Evolutionary conservation across 495 filamentous ascomycete species (phyloP), one percentile per base, ranked within the genome.

Genomic region (Parachaetomium inaequale): DNA sequence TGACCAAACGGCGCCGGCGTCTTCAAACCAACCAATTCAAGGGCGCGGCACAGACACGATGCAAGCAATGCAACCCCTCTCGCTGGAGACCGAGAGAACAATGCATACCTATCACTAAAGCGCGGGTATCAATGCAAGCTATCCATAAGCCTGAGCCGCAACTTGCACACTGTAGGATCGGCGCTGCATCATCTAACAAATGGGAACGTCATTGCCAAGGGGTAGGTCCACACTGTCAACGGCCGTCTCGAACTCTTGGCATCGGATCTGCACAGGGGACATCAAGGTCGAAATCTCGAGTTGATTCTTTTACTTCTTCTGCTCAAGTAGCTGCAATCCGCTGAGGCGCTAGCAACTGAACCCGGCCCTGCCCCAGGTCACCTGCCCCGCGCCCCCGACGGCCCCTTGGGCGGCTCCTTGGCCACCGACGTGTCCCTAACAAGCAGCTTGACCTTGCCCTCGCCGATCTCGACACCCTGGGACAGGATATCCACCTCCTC

Each of bases 361-460:
- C 36, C 26, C 25, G 6, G 15, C 15, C 38, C 31, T 47, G 29
- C 36, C 42, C 42, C 3, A 1, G 7, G 36, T 61, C 58, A 79
- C 64, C 76, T 72, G 40, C 64, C 63, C 59, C 74, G 66, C 49
- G 59, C 71, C 26, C 74, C 76, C 61, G 73, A 74, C 1, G 79
- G 78, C 7, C 80, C 80, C 71, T 82, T 83, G 36, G 81, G 76
- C 40, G 58, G 58, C 50, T 61, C 58, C 58, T 61, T 61, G 38
- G 40, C 23, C 31, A 42, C 52, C 60, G 53, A 62, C 60, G 71
- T 66, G 66, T 84, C 81, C 57, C 82, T 74, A 54, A 85, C 82
- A 59, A 85, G 75, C 63, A 86, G 72, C 70, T 79, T 80, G 50
- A 85, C 80, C 72, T 84, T 87, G 45, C 82, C 82, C 25, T 83